Evolutionary conservation across 2,329 filamentous ascomycete species (phyloP).

Genomic region (Pseudophaeomoniella oleicola): DNA sequence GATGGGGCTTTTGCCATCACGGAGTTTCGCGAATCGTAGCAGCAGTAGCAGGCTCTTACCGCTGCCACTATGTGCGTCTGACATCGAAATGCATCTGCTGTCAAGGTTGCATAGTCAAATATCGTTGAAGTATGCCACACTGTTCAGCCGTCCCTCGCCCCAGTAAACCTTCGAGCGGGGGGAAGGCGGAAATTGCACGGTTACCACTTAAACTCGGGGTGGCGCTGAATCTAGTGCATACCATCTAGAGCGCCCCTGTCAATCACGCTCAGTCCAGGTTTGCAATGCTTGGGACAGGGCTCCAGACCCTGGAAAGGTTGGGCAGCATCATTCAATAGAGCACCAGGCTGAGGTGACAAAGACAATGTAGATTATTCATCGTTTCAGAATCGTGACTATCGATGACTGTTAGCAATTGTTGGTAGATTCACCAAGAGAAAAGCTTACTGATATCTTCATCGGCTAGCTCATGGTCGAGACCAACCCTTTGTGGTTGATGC

Average conservation of each 20-base stretch:
- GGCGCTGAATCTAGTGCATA: neutral
- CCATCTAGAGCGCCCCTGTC: neutral
- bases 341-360: too few species aligned
- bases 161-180: neutral
- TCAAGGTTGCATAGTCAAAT: neutral
- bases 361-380: neutral
- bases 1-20: too few species aligned
- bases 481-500: slow-evolving; percentile 94
- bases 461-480: slow-evolving; percentile 74
- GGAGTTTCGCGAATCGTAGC: too few species aligned
- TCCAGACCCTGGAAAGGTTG: too few species aligned
- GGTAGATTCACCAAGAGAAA: too few species aligned
- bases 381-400: slow-evolving; percentile 21
- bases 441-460: slow-evolving; percentile 91
- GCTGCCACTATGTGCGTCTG: too few species aligned
- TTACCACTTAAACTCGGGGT: neutral
- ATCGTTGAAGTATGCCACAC: neutral
- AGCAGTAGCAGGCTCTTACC: too few species aligned
- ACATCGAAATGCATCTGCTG: neutral
- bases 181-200: neutral
- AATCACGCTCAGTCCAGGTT: neutral
- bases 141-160: neutral
- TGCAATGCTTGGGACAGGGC: too few species aligned
- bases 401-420: too few species aligned
- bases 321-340: too few species aligned